These are phyloP conservation scores for Elongisporangium senticosum DNA, from an alignment of 352 stramenopile genomes.

Conservation along the genomic window DNA sequence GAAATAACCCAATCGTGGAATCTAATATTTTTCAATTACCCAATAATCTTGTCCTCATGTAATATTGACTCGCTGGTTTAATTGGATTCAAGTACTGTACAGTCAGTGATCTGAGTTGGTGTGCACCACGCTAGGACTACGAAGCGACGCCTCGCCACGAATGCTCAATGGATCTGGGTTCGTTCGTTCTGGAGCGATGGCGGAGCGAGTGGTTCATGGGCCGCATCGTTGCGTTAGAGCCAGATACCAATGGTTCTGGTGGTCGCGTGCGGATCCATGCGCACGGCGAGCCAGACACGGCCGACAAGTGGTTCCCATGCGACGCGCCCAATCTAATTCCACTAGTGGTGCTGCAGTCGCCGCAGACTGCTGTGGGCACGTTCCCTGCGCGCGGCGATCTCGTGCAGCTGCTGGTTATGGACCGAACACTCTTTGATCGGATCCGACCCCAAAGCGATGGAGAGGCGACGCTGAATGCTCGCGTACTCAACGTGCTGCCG, in stretches of 20 bases:
- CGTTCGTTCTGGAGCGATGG: background rate
- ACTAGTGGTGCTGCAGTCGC: background rate
- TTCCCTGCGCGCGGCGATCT: background rate
- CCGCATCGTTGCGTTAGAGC: background rate
- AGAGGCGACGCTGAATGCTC: background rate
- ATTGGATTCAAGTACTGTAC: too few relatives aligned
- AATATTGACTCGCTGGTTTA: too few relatives aligned
- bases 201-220: background rate
- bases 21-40: background rate
- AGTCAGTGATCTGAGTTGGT: background rate
- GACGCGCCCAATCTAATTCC: background rate
- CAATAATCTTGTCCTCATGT: background rate
- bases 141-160: background rate
- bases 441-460: background rate
- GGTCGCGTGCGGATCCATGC: background rate
- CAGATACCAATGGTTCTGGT: background rate
- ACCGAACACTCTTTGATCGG: background rate
- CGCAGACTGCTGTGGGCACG: background rate
- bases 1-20: background rate
- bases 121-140: background rate
- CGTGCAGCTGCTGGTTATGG: background rate
- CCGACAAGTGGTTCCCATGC: background rate
- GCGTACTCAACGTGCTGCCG: background rate
- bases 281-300: background rate
- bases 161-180: background rate